phyloP scores from a whole-genome alignment of 192 early-diverging fungal species.

The Backusella circina region DNA sequence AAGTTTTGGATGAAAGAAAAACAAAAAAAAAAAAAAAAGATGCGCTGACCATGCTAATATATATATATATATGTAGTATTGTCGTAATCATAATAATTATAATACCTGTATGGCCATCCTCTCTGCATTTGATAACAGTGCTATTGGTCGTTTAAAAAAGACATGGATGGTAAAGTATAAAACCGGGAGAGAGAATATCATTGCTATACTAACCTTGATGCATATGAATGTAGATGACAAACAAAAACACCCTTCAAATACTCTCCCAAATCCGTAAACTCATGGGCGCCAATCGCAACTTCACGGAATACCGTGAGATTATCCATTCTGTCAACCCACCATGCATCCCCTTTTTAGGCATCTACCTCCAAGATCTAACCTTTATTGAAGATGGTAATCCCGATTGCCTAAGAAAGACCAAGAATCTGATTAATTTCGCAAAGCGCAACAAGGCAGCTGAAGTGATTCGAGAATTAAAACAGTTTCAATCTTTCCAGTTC shows the following conservation, averaged over 20 bases:
- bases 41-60: too few relatives aligned
- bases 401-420: conserved; percentile 55
- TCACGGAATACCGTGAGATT: conserved; percentile 68
- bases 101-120: conserved; percentile 88
- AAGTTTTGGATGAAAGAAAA: too few relatives aligned
- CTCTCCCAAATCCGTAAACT: conserved; percentile 58
- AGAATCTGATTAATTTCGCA: conserved; percentile 84
- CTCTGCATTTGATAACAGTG: conserved; percentile 83
- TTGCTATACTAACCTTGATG: background rate
- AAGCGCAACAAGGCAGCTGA: conserved; percentile 84
- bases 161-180: conserved; percentile 72
- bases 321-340: conserved; percentile 70
- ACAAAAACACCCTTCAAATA: conserved; percentile 35
- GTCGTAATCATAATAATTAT: conserved; percentile 88
- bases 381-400: conserved; percentile 82
- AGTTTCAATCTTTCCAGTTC: conserved; percentile 83
- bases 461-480: conserved; percentile 87
- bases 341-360: conserved; percentile 75
- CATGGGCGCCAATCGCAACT: conserved; percentile 74
- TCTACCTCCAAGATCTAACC: conserved; percentile 78
- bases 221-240: conserved; percentile 28
- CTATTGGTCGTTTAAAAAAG: conserved; percentile 82
- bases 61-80: conserved; percentile 46
- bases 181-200: background rate
- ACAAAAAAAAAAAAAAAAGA: too few relatives aligned